Evolutionary conservation across 257 asterid species (phyloP).

Genomic region (Solanum tarijense): DNA sequence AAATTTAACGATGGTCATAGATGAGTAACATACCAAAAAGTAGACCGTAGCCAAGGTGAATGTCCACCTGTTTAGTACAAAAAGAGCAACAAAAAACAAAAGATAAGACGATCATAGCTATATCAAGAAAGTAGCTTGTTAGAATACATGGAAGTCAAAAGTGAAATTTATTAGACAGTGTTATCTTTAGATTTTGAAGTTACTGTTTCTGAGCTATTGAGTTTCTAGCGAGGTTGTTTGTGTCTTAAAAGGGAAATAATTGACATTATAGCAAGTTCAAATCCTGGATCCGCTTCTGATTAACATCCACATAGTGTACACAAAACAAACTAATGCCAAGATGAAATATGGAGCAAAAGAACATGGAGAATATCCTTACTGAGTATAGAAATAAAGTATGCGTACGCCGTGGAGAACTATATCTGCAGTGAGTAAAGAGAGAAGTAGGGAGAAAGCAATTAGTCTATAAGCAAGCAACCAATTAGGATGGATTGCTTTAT

Average conservation of each 20-base stretch:
- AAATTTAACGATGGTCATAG: background rate
- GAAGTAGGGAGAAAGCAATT: slow-evolving; percentile 37
- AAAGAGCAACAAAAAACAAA: slow-evolving; percentile 2
- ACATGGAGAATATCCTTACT: slow-evolving; percentile 36
- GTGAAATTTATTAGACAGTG: background rate
- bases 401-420: slow-evolving; percentile 20
- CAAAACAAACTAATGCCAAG: background rate
- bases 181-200: background rate
- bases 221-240: background rate
- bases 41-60: slow-evolving; percentile 61
- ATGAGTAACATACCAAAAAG: slow-evolving; percentile 66
- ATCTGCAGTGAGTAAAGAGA: slow-evolving; percentile 51
- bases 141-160: background rate
- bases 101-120: background rate
- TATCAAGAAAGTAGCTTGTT: background rate
- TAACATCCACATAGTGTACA: background rate
- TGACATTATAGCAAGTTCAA: background rate
- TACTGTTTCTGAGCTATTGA: background rate
- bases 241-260: background rate
- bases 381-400: slow-evolving; percentile 49
- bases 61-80: slow-evolving; percentile 74
- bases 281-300: background rate
- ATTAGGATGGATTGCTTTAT: slow-evolving; percentile 38
- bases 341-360: background rate
- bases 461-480: slow-evolving; percentile 74